phyloP scores from a whole-genome alignment of 768 basidiomycete species.

The Mycena rosella region DNA sequence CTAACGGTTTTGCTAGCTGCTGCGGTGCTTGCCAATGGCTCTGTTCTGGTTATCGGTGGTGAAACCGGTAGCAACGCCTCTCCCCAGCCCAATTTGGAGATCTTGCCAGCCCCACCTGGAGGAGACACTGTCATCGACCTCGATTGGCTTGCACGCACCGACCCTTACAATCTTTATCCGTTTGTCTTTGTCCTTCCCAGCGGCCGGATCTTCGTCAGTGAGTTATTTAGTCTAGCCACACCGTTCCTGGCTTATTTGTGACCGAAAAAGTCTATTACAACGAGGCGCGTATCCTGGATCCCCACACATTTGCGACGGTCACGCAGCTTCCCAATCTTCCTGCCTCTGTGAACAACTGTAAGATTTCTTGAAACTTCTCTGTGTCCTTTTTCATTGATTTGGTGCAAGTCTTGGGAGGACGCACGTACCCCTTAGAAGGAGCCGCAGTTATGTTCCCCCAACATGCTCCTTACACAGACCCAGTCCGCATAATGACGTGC shows the following conservation, averaged over 20 bases:
- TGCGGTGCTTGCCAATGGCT: constrained; percentile 78
- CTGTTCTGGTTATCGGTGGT: constrained; percentile 67
- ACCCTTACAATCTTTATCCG: constrained; percentile 86
- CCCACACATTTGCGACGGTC: constrained; percentile 72
- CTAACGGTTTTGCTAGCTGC: constrained; percentile 67
- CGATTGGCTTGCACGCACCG: constrained; percentile 77
- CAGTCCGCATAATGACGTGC: constrained; percentile 75
- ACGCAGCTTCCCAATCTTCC: constrained; percentile 78
- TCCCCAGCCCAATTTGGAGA: constrained; percentile 77
- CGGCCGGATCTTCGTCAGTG: constrained; percentile 77
- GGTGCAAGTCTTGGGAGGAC: constrained; percentile 67
- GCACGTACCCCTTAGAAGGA: constrained; percentile 85
- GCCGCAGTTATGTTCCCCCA: constrained; percentile 79
- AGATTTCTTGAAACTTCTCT: constrained; percentile 24
- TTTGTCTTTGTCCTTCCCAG: constrained; percentile 81
- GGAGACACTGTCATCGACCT: constrained; percentile 72
- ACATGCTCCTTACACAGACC: constrained; percentile 79
- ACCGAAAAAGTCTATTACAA: constrained; percentile 75
- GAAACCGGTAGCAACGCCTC: constrained; percentile 78
- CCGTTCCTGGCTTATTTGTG: neutral
- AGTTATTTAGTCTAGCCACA: constrained; percentile 34
- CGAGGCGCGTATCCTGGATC: constrained; percentile 84
- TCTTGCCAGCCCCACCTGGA: constrained; percentile 75
- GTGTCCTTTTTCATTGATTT: neutral
- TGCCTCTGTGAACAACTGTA: constrained; percentile 77